A percentile compares a stretch with the other conserved stretches of the same genome.
Conservation (phyloP, 2,329 filamentous ascomycete species). For the Venturia oleaginea region DNA sequence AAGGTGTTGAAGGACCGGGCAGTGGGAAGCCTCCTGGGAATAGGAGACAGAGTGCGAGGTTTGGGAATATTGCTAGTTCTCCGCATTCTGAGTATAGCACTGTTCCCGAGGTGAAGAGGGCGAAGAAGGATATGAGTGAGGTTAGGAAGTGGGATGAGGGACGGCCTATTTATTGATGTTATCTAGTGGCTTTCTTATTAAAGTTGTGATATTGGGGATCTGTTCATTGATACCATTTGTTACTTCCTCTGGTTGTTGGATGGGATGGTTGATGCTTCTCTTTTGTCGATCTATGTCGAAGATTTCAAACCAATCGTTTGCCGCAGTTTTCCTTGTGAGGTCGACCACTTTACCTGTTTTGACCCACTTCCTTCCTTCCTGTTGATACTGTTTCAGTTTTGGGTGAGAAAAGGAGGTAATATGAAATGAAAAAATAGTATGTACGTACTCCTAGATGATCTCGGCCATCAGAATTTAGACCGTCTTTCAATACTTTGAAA, state of each 20-base stretch:
- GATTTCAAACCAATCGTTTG: no score
- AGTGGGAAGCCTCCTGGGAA: background rate
- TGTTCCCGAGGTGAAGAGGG: conserved; percentile 18
- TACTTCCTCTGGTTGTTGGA: conserved; percentile 14
- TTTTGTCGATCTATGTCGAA: background rate
- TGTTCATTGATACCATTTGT: background rate
- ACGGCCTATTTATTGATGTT: conserved; percentile 34
- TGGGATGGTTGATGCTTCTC: background rate
- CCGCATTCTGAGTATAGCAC: conserved; percentile 23
- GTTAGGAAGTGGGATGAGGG: conserved; percentile 39
- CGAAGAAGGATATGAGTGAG: conserved; percentile 24
- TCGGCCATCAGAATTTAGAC: no score
- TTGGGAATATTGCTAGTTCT: conserved; percentile 15
- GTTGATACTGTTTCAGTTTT: no score
- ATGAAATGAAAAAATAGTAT: no score
- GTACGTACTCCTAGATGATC: no score
- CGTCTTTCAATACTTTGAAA: no score
- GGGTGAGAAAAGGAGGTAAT: no score
- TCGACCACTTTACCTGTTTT: no score
- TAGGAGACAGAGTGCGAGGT: conserved; percentile 1
- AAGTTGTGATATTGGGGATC: background rate
- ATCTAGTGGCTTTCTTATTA: background rate
- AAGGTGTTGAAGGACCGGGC: conserved; percentile 22
- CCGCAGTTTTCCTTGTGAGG: no score
- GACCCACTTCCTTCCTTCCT: no score